Percentiles rank a stretch among this genome's conserved stretches.
Evolutionary conservation across 768 basidiomycete genomes (phyloP).

Genomic region (Cystobasidium ongulense): DNA sequence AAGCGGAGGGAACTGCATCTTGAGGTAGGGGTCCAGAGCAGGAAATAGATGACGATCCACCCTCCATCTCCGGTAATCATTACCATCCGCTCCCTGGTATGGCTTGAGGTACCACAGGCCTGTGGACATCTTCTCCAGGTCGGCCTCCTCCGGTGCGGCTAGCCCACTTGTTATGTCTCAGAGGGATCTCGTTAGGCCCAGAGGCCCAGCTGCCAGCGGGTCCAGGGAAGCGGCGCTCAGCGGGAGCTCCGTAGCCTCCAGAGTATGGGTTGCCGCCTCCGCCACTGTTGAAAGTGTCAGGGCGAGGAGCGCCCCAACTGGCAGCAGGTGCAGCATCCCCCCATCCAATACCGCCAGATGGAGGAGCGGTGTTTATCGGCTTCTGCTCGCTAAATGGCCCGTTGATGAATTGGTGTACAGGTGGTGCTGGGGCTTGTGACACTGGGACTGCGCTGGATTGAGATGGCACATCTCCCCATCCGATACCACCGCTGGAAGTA

Average conservation of each 20-base stretch:
- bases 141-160: neutral
- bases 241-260: neutral
- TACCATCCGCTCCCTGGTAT: constrained; percentile 13
- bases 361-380: no score
- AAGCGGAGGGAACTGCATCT: no score
- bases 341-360: neutral
- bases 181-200: constrained; percentile 4
- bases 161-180: neutral
- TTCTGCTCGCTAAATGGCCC: no score
- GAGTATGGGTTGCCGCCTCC: neutral
- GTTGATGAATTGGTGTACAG: no score
- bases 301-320: neutral
- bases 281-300: neutral
- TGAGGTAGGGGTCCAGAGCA: no score
- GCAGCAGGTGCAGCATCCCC: neutral
- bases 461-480: neutral
- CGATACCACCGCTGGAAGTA: neutral
- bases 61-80: neutral
- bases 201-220: neutral
- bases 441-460: no score
- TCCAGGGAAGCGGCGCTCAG: neutral
- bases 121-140: neutral
- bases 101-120: neutral
- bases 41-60: neutral
- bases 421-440: no score